phyloP scores from a whole-genome alignment of 495 filamentous ascomycete species.

The Penicillium atrosanguineum region DNA sequence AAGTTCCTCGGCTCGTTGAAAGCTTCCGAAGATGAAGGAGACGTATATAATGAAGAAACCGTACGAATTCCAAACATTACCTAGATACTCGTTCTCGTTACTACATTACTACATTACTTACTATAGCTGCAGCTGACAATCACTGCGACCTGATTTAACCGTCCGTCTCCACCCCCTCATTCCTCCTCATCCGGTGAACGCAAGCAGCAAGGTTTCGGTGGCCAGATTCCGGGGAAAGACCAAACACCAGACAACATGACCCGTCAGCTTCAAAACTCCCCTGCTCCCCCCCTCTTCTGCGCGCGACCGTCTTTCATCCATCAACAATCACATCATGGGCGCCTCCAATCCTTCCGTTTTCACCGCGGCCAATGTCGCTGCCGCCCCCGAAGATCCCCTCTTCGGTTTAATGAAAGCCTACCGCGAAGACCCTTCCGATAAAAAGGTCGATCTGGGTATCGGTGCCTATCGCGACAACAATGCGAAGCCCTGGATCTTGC shows the following conservation, averaged over 20 bases:
- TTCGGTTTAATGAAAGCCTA: constrained; percentile 92
- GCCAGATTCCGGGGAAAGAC: constrained; percentile 23
- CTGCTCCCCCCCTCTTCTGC: constrained; percentile 26
- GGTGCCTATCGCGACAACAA: constrained; percentile 94
- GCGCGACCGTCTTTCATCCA: constrained; percentile 37
- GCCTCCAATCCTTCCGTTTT: constrained; percentile 62
- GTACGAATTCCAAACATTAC: background rate
- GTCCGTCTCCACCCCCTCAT: constrained; percentile 23
- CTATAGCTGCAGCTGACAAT: too few species aligned
- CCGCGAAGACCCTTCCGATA: constrained; percentile 73
- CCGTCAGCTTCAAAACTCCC: constrained; percentile 16
- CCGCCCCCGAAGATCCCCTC: constrained; percentile 91
- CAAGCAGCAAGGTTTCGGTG: constrained; percentile 29
- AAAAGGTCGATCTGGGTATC: constrained; percentile 95
- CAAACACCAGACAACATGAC: constrained; percentile 7
- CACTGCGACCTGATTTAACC: constrained; percentile 16
- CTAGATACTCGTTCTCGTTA: too few species aligned
- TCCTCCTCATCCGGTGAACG: constrained; percentile 31
- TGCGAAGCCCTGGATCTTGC: constrained; percentile 97
- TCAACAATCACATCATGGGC: constrained; percentile 48
- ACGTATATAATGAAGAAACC: background rate
- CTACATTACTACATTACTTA: too few species aligned
- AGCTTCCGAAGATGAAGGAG: background rate
- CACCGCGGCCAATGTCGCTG: constrained; percentile 72
- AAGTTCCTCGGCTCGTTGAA: constrained; percentile 11